Evolutionary conservation across 352 stramenopile species (phyloP).

Genomic region (Hyaloperonospora arabidopsidis): DNA sequence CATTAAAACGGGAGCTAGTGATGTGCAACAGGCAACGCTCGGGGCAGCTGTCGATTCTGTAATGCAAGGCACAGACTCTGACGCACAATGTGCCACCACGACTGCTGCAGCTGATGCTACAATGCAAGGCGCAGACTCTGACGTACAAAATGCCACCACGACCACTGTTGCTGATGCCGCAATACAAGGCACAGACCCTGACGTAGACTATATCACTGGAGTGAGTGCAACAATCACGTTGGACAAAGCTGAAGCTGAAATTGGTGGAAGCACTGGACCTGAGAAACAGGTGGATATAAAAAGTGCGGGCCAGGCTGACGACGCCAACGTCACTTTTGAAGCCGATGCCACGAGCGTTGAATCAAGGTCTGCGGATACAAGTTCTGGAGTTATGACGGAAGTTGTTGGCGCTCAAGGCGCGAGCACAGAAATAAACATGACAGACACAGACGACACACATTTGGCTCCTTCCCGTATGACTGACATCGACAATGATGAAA

Average conservation of each 20-base stretch:
- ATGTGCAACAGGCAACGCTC: slow-evolving; percentile 6
- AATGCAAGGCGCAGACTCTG: no score
- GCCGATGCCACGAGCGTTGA: background rate
- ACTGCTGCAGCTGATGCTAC: no score
- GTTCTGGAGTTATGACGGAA: background rate
- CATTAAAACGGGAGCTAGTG: slow-evolving; percentile 14
- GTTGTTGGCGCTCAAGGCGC: no score
- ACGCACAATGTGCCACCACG: slow-evolving; percentile 1
- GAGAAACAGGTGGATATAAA: slow-evolving; percentile 1
- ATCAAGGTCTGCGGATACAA: background rate
- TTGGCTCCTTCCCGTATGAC: slow-evolving; percentile 1
- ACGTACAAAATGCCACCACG: no score
- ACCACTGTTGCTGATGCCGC: no score
- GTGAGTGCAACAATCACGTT: background rate
- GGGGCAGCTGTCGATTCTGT: slow-evolving; percentile 2
- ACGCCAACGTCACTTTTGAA: background rate
- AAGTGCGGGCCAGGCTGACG: background rate
- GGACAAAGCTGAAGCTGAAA: slow-evolving; percentile 1
- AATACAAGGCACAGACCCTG: background rate
- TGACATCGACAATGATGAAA: slow-evolving; percentile 7
- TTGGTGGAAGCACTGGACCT: slow-evolving; percentile 6
- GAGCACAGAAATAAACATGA: background rate
- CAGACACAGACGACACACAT: background rate
- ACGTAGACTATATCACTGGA: background rate
- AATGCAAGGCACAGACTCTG: background rate